Base-by-base conservation (phyloP, 108 stramenopile genomes). In the Mediolabrus comicus region DNA sequence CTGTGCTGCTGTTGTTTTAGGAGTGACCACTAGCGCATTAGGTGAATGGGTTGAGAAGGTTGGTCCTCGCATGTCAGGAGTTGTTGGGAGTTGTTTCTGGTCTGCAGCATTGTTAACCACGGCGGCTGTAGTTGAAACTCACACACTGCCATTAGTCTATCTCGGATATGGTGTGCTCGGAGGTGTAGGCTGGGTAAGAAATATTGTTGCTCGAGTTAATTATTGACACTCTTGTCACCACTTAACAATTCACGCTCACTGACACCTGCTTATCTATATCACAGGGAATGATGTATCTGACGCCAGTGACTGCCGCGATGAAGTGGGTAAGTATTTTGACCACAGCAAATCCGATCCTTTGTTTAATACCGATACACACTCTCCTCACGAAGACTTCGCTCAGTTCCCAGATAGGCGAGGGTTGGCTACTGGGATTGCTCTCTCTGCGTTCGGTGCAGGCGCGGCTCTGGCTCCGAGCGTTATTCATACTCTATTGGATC, bases 321-420 rank as follows among this genome's bases (percentile, higher is more conserved):
- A 79, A 79, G 57, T 94, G 92, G 87, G n/a, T n/a, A n/a, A n/a
- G n/a, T n/a, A n/a, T n/a, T n/a, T n/a, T n/a, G n/a, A n/a, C n/a
- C n/a, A n/a, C n/a, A n/a, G n/a, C n/a, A n/a, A n/a, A n/a, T n/a
- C n/a, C n/a, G n/a, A n/a, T n/a, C n/a, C n/a, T n/a, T n/a, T n/a
- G n/a, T n/a, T n/a, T n/a, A n/a, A n/a, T n/a, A n/a, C n/a, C n/a
- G n/a, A n/a, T n/a, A n/a, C n/a, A n/a, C n/a, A n/a, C n/a, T n/a
- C n/a, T n/a, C n/a, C n/a, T n/a, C n/a, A n/a, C n/a, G n/a, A n/a
- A n/a, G n/a, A n/a, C n/a, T n/a, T n/a, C n/a, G n/a, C n/a, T n/a
- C n/a, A n/a, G 74, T 92, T 95, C 62, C 95, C 95, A 3, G 95
- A 95, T 57, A 85, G 81, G 59, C 85, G 89, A 28, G 95, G 90